A percentile compares a stretch with the other conserved stretches of the same genome.
phyloP scores from a whole-genome alignment of 176 grass and related monocot genomes.

The Musa beccarii region DNA sequence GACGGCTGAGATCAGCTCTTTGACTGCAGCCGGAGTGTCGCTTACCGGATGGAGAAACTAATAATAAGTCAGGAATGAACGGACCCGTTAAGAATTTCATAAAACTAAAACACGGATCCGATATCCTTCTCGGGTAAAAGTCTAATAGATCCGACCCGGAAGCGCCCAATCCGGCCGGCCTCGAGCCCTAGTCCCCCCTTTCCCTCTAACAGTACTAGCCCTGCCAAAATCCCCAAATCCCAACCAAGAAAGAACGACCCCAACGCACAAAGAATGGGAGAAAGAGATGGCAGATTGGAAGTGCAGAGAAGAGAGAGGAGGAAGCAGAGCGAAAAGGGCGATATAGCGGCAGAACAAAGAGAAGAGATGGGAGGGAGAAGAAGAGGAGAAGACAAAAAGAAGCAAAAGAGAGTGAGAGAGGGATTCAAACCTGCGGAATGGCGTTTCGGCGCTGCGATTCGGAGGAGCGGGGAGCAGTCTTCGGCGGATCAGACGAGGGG shows the following conservation, averaged over 20 bases:
- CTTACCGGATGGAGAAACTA: neutral
- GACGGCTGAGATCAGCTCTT: neutral
- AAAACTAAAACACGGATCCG: neutral
- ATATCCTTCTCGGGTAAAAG: constrained; percentile 1
- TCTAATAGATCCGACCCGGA: neutral
- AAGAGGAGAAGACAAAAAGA: neutral
- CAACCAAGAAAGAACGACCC: neutral
- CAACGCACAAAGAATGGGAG: neutral
- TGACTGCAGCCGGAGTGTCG: neutral
- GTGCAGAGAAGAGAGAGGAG: neutral
- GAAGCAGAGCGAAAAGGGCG: neutral
- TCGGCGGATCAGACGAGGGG: neutral
- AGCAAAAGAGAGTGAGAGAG: neutral
- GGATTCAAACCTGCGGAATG: constrained; percentile 1
- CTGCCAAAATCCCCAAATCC: constrained; percentile 9
- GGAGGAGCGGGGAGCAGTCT: neutral
- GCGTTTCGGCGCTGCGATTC: neutral
- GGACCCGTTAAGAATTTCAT: constrained; percentile 1
- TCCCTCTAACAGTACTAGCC: neutral
- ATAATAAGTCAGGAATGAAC: neutral
- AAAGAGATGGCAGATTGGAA: neutral
- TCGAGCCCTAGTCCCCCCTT: constrained; percentile 7
- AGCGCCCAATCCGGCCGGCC: neutral
- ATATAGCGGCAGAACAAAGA: neutral
- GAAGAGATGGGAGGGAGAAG: no score